Conservation (phyloP, 345 rosid genomes). For the Corchorus olitorius region DNA sequence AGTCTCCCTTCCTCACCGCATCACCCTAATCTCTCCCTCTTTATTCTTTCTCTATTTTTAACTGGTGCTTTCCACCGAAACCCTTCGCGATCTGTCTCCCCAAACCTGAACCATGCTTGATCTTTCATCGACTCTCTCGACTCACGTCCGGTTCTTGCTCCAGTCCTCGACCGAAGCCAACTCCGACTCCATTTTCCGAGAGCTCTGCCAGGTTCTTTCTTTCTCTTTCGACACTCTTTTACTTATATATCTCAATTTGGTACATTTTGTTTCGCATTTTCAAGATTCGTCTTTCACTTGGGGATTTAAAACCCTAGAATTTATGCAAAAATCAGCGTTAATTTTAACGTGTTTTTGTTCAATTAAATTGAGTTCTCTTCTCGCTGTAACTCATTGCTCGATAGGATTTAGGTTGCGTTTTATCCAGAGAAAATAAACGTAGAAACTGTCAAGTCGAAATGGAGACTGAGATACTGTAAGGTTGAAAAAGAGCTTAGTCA, state of each 20-base stretch:
- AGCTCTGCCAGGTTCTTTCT: constrained; percentile 60
- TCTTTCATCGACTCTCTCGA: constrained; percentile 48
- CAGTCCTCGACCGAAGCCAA: constrained; percentile 57
- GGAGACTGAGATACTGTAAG: not conserved
- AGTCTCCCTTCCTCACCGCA: constrained; percentile 8
- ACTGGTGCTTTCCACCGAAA: constrained; percentile 12
- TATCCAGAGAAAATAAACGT: not conserved
- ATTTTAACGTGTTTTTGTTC: not conserved
- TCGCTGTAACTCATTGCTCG: not conserved
- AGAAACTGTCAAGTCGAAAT: not conserved
- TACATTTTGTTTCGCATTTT: not conserved
- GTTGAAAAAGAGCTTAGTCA: not conserved
- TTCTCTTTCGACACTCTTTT: not conserved
- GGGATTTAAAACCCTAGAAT: not conserved
- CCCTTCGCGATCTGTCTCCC: constrained; percentile 27
- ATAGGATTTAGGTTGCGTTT: not conserved
- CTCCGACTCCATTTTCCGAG: constrained; percentile 55
- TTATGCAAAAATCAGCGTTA: not conserved
- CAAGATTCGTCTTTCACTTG: not conserved
- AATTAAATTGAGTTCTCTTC: not conserved
- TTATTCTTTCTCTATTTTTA: not conserved
- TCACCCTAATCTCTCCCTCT: not conserved
- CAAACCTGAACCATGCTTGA: constrained; percentile 45
- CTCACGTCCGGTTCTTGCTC: constrained; percentile 74
- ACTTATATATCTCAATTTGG: not conserved